Conservation (phyloP, 1,139 yeast species). For the Saccharomyces hybrid region DNA sequence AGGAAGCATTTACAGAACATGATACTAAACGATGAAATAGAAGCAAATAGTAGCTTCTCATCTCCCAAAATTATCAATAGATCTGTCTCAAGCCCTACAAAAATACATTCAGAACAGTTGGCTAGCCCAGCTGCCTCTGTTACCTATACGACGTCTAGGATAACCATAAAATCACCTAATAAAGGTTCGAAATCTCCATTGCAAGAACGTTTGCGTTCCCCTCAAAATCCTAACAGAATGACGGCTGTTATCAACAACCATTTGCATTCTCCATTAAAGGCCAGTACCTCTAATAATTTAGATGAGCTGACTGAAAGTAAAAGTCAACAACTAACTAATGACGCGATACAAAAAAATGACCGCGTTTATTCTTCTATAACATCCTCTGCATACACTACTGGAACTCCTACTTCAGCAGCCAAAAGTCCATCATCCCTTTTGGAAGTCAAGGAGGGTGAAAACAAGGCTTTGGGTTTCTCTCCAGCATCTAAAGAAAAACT, state of each 20-base stretch:
- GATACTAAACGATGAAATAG: not conserved
- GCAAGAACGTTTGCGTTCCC: constrained; percentile 18
- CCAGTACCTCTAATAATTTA: not conserved
- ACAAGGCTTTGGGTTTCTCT: constrained; percentile 15
- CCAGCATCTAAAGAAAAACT: constrained; percentile 24
- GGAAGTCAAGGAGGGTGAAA: constrained; percentile 5
- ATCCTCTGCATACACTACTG: not conserved
- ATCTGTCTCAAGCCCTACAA: not conserved
- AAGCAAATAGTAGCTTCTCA: not conserved
- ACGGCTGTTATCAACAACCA: constrained; percentile 28
- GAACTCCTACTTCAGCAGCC: not conserved
- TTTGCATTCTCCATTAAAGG: constrained; percentile 25
- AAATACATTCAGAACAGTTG: constrained; percentile 1
- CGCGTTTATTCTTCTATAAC: not conserved
- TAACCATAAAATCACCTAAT: constrained; percentile 27
- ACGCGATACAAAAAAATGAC: not conserved
- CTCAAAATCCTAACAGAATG: constrained; percentile 26
- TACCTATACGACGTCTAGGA: constrained; percentile 31
- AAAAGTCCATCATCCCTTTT: constrained; percentile 3
- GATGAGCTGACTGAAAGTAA: constrained; percentile 4
- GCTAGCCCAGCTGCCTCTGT: constrained; percentile 33
- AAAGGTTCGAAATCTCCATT: constrained; percentile 6
- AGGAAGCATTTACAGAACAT: not conserved
- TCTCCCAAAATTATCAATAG: not conserved
- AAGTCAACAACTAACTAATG: not conserved